Conservation (phyloP, 257 asterid species). For the Rhazya stricta region DNA sequence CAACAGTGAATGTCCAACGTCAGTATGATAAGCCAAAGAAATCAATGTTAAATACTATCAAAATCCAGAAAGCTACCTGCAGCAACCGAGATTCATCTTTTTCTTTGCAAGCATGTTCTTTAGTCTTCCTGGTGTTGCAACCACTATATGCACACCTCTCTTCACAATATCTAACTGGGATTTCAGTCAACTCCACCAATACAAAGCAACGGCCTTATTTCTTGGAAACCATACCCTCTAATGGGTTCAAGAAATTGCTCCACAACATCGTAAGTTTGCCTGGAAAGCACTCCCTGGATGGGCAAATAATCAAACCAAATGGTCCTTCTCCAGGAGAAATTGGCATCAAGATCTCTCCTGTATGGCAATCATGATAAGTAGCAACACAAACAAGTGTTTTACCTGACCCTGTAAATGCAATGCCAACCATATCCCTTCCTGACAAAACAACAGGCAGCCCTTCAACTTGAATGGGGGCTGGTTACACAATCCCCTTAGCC, state of each 20-base stretch:
- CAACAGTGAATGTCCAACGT: not conserved
- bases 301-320: conserved; percentile 74
- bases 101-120: conserved; percentile 62
- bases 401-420: conserved; percentile 91
- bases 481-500: conserved; percentile 77
- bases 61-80: conserved; percentile 4
- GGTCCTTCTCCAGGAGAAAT: conserved; percentile 85
- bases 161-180: conserved; percentile 79
- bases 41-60: not conserved
- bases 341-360: conserved; percentile 84
- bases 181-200: conserved; percentile 88
- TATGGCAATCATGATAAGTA: conserved; percentile 74
- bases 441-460: conserved; percentile 78
- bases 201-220: conserved; percentile 77
- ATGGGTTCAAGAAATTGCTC: conserved; percentile 65
- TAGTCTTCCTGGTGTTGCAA: conserved; percentile 88
- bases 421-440: conserved; percentile 89
- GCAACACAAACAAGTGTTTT: conserved; percentile 84
- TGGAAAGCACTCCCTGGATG: conserved; percentile 86
- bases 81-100: conserved; percentile 8
- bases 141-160: conserved; percentile 81
- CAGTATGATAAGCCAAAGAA: not conserved
- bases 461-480: conserved; percentile 90
- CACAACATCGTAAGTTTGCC: conserved; percentile 82
- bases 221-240: conserved; percentile 69